Conservation (phyloP, 2,329 filamentous ascomycete species). For the Tolypocladium tundrense region DNA sequence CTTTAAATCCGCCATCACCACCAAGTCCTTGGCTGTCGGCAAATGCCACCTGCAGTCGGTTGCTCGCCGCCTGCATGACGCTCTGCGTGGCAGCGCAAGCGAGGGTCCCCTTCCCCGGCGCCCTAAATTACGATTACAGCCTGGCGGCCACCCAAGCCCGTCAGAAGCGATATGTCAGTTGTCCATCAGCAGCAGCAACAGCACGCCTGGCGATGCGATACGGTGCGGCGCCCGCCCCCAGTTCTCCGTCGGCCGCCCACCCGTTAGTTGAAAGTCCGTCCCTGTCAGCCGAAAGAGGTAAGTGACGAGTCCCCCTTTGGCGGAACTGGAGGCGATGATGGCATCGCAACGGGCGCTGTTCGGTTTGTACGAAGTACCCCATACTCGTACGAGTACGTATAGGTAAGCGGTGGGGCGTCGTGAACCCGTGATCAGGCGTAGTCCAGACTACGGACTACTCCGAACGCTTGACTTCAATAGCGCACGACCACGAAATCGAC, state of each 20-base stretch:
- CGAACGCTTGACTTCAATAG: neutral
- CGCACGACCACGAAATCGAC: neutral
- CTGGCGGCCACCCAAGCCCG: neutral
- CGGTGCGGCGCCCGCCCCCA: neutral
- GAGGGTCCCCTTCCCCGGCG: neutral
- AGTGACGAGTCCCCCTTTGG: neutral
- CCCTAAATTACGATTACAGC: neutral
- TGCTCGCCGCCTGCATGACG: neutral
- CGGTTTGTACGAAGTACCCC: neutral
- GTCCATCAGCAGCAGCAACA: neutral
- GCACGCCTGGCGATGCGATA: neutral
- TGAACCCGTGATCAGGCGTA: neutral
- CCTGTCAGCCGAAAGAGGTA: too few relatives aligned
- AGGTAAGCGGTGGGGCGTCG: neutral
- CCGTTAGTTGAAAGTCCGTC: neutral
- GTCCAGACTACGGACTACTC: neutral
- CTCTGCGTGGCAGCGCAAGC: neutral
- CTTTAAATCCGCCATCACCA: neutral
- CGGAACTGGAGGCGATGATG: neutral
- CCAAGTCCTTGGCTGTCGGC: neutral
- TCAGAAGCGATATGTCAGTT: neutral
- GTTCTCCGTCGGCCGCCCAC: neutral
- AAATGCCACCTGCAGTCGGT: neutral
- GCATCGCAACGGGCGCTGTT: neutral
- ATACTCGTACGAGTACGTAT: too few relatives aligned